These are phyloP conservation scores for Aspergillus pseudoterreus DNA, from an alignment of 2,329 filamentous ascomycete genomes.

Conservation along the genomic window DNA sequence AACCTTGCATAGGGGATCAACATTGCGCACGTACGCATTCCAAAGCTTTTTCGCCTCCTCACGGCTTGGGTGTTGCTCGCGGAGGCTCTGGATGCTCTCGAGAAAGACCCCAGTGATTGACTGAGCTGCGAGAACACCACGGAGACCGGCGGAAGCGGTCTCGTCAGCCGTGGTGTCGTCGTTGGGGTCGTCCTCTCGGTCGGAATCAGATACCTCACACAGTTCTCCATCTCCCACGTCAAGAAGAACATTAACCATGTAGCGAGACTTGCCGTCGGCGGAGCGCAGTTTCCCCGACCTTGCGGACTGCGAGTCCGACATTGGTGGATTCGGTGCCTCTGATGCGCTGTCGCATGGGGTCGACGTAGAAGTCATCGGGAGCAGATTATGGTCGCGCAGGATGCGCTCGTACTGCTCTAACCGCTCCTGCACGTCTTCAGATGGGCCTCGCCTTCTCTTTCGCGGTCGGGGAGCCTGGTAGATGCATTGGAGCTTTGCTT, in stretches of 20 bases:
- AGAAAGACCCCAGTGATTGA: slow-evolving; percentile 1
- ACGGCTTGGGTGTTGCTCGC: slow-evolving; percentile 24
- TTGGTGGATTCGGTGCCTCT: not conserved
- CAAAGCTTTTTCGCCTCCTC: slow-evolving; percentile 62
- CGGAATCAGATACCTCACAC: slow-evolving; percentile 18
- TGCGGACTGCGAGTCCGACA: not conserved
- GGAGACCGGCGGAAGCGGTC: not conserved
- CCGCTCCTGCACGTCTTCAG: slow-evolving; percentile 29
- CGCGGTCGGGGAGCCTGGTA: slow-evolving; percentile 41
- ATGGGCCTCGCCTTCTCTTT: slow-evolving; percentile 36
- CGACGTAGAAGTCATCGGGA: slow-evolving; percentile 2
- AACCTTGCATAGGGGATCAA: slow-evolving; percentile 69
- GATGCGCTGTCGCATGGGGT: not conserved
- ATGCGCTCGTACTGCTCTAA: slow-evolving; percentile 41
- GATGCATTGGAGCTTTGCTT: slow-evolving; percentile 33
- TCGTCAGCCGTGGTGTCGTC: not conserved
- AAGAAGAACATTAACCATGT: slow-evolving; percentile 37
- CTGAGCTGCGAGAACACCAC: not conserved
- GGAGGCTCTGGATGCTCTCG: slow-evolving; percentile 12
- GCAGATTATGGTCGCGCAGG: slow-evolving; percentile 27
- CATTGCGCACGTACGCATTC: slow-evolving; percentile 70
- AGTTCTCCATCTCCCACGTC: slow-evolving; percentile 24
- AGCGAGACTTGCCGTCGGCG: slow-evolving; percentile 37
- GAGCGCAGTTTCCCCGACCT: slow-evolving; percentile 7
- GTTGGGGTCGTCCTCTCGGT: slow-evolving; percentile 9